Evolutionary conservation across 306 rosid genomes (phyloP), one percentile per base, ranked within the genome.

Genomic region (Acmispon strigosus): DNA sequence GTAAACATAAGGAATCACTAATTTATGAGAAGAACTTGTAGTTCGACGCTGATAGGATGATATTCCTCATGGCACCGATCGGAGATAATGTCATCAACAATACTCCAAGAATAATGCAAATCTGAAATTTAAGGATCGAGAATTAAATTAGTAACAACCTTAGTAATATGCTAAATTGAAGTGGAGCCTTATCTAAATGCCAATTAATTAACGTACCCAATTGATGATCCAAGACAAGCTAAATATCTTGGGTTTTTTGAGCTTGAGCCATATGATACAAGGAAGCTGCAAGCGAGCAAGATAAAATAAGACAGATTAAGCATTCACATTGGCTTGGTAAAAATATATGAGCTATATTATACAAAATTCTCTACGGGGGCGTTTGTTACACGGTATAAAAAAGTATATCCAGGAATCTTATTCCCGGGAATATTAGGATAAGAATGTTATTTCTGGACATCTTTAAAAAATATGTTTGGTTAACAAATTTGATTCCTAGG

Each of bases 221-320:
- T 92, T 92, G 19, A 66, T 14, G 1, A 5, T 54, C 98, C 98
- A 92, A 56, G 93, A 82, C 41, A 82, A 45, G 66, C 91, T 50
- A 78, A 58, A 92, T 37, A 0, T 69, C 49, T 29, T 84, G 4
- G 98, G 98, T 24, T 84, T 90, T 69, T 61, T 73, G 63, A 92
- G 66, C 20, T 29, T 76, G 5, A 92, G 89, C 98, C 98, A 92
- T 44, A 90, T 90, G 74, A 84, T 69, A 78, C 98, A 92, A 6
- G 98, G 98, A 8, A 92, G 84, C 98, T 92, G 76, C 70, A 86
- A 14, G 17, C 2, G 24, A 27, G 3, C 3, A 27, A 27, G 32
- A 55, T 11, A 17, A 59, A 44, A 10, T 2, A 12, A 45, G 20
- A 57, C 9, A 15, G 4, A 34, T 49, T 15, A 69, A 20, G 18